phyloP scores from a whole-genome alignment of 306 rosid species.

The Vigna reflexopilosa region DNA sequence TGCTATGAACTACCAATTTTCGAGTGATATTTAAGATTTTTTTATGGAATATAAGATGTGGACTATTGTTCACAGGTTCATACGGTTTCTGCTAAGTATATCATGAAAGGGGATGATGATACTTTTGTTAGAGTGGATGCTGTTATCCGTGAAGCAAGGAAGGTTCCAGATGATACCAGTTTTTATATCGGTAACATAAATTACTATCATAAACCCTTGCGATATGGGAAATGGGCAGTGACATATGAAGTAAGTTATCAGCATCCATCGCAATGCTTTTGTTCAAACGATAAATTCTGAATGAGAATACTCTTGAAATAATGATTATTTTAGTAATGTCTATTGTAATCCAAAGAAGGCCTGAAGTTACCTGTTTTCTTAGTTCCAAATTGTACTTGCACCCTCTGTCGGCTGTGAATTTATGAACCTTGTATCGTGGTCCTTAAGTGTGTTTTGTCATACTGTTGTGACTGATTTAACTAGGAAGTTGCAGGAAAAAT shows the following conservation, averaged over 20 bases:
- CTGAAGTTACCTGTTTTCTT: background rate
- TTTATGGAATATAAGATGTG: constrained; percentile 5
- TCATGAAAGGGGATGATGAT: constrained; percentile 96
- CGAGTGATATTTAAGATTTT: background rate
- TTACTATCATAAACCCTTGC: constrained; percentile 79
- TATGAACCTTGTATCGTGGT: constrained; percentile 10
- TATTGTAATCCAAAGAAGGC: constrained; percentile 12
- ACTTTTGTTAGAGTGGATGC: constrained; percentile 86
- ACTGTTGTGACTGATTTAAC: no score
- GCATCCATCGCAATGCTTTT: constrained; percentile 18
- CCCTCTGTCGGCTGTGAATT: background rate
- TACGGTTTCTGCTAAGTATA: constrained; percentile 67
- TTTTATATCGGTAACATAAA: constrained; percentile 88
- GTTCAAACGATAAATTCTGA: background rate
- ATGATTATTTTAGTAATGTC: background rate
- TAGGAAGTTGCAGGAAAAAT: background rate
- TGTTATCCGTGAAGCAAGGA: constrained; percentile 65
- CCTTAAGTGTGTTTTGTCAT: background rate
- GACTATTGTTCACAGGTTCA: constrained; percentile 60
- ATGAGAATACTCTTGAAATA: background rate
- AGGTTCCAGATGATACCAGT: constrained; percentile 57
- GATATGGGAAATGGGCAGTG: constrained; percentile 93
- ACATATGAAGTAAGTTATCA: constrained; percentile 69
- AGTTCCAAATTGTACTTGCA: background rate
- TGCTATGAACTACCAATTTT: background rate